Percentiles rank a stretch among this genome's conserved stretches.
phyloP scores from a whole-genome alignment of 2,329 filamentous ascomycete species.

The Colletotrichum navitas region DNA sequence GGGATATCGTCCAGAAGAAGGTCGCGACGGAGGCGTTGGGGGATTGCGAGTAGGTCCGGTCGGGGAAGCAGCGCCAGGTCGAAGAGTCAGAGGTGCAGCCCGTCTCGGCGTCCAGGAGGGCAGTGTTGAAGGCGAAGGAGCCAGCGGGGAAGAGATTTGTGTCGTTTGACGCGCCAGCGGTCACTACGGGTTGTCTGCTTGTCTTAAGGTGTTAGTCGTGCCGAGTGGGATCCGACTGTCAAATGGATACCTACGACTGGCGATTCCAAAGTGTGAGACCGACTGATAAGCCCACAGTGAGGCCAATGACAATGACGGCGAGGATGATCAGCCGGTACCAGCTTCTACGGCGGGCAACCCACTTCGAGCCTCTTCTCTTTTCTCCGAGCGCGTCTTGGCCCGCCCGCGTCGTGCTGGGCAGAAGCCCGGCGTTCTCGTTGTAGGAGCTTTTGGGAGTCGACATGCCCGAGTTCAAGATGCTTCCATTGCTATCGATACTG shows the following conservation, averaged over 20 bases:
- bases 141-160: conserved; percentile 67
- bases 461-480: conserved; percentile 13
- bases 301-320: conserved; percentile 47
- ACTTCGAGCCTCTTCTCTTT: conserved; percentile 34
- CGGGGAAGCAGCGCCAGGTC: conserved; percentile 74
- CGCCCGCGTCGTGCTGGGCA: conserved; percentile 24
- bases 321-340: conserved; percentile 52
- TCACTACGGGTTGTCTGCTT: conserved; percentile 14
- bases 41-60: conserved; percentile 57
- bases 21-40: conserved; percentile 63
- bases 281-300: conserved; percentile 54
- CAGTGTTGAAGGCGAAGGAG: conserved; percentile 71
- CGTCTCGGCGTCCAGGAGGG: conserved; percentile 64
- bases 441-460: conserved; percentile 27
- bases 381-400: not conserved
- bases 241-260: conserved; percentile 49
- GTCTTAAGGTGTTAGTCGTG: conserved; percentile 12
- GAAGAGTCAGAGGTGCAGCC: conserved; percentile 69
- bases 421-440: conserved; percentile 11
- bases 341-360: conserved; percentile 46
- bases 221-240: conserved; percentile 19
- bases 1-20: conserved; percentile 72
- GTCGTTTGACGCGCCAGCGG: conserved; percentile 12
- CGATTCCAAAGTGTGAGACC: conserved; percentile 57
- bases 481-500: conserved; percentile 11